Evolutionary conservation across 2,329 filamentous ascomycete species (phyloP).

Genomic region (Ceratocystis huliohia): DNA sequence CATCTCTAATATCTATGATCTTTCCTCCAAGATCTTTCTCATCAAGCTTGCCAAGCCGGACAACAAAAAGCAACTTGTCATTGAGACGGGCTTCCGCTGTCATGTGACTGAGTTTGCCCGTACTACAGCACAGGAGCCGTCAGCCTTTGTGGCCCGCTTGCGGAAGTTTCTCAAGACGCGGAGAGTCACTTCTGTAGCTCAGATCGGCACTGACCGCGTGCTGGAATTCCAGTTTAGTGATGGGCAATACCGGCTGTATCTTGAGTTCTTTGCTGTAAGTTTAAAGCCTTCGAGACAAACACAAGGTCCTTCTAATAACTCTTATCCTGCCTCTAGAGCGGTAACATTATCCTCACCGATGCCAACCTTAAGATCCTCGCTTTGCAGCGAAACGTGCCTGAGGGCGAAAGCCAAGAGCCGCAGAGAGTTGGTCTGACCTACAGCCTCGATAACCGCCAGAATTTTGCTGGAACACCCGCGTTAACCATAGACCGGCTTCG

Average conservation of each 20-base stretch:
- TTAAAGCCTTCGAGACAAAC: neutral
- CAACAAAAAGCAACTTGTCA: slow-evolving; percentile 74
- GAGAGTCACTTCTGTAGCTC: slow-evolving; percentile 63
- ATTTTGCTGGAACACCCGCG: slow-evolving; percentile 61
- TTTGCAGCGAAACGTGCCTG: slow-evolving; percentile 65
- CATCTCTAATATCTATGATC: slow-evolving; percentile 87
- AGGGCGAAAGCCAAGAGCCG: slow-evolving; percentile 73
- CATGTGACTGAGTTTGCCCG: slow-evolving; percentile 86
- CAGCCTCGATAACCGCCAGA: slow-evolving; percentile 69
- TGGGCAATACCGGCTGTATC: slow-evolving; percentile 71
- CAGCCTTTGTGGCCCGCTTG: slow-evolving; percentile 69
- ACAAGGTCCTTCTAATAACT: neutral
- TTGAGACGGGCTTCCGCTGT: slow-evolving; percentile 92
- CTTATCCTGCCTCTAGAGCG: slow-evolving; percentile 37
- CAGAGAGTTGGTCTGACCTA: slow-evolving; percentile 68
- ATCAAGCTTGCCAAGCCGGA: slow-evolving; percentile 90
- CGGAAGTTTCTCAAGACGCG: slow-evolving; percentile 82
- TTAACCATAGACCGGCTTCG: slow-evolving; percentile 62
- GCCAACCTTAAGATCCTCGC: slow-evolving; percentile 68
- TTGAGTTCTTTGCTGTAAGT: slow-evolving; percentile 78
- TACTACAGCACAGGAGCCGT: slow-evolving; percentile 72
- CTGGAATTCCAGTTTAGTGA: slow-evolving; percentile 89
- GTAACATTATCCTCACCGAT: slow-evolving; percentile 89
- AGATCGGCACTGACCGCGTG: slow-evolving; percentile 86
- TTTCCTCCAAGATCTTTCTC: slow-evolving; percentile 88